Evolutionary conservation across 2,329 filamentous ascomycete species (phyloP), one percentile per base, ranked within the genome.

Genomic region (Bipolaris bicolor): DNA sequence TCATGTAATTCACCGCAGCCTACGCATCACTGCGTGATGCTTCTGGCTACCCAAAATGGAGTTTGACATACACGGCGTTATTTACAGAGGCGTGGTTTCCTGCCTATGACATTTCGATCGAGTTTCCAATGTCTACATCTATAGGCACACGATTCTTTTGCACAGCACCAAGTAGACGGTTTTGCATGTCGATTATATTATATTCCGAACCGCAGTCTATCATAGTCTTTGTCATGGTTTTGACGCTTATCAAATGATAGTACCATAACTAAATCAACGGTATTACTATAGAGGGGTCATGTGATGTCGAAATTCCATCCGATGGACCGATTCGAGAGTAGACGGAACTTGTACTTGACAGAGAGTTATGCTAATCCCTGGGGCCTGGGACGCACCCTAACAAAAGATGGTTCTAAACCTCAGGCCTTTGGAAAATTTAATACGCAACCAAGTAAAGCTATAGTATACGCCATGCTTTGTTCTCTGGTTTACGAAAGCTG

Each of bases 151-250:
- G 11, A 9, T 41, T 40, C 18, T 20, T 49, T 37, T 57, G 51
- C 57, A 58, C 60, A 48, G 49, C 51, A 33, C 36, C 46, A 34
- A 55, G 50, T 57, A 52, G 39, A 62, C 33, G 47, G 24, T 44
- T 53, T 45, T 36, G 41, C 40, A 52, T 47, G 2, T 24, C 11
- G 5, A 9, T 16, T 24, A 24, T 15, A 24, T 20, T 44, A 22
- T 15, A 11, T 44, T 44, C 15, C 41, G n/a, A 29, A 4, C 7
- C 7, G 7, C 2, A 29, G 15, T 13, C 41, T 16, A 20, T 20
- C 24, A 41, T 20, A 22, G 5, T 24, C 22, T 11, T 9, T n/a
- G 22, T 43, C 40, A 18, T 26, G 13, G 40, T 15, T 7, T n/a
- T 15, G 40, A 31, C 10, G 40, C 40, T 26, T 33, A 6, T 16